A percentile compares a stretch with the other conserved stretches of the same genome.
phyloP scores from a whole-genome alignment of 75 land plant species.

The Pseudotsuga menziesii region DNA sequence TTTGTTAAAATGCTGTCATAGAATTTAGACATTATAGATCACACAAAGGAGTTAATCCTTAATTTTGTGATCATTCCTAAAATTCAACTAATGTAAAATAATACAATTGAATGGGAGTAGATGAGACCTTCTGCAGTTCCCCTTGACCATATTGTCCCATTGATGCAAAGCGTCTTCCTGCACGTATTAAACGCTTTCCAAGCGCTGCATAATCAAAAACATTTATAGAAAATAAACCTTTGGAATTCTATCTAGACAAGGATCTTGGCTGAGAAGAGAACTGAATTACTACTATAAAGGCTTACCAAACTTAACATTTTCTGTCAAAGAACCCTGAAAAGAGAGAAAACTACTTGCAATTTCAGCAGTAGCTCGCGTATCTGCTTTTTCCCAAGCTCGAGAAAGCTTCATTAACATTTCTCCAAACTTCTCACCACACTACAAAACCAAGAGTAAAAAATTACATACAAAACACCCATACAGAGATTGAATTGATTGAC shows the following conservation, averaged over 20 bases:
- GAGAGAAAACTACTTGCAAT: slow-evolving; percentile 41
- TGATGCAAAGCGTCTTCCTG: slow-evolving; percentile 69
- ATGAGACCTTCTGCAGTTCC: slow-evolving; percentile 64
- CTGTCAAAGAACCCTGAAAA: slow-evolving; percentile 36
- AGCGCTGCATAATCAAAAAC: slow-evolving; percentile 29
- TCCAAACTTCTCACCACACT: slow-evolving; percentile 88
- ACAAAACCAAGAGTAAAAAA: slow-evolving; percentile 11
- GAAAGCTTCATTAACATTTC: slow-evolving; percentile 60
- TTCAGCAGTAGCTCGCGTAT: slow-evolving; percentile 55
- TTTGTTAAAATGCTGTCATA: no score
- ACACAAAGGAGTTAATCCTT: no score
- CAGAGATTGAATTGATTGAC: background rate
- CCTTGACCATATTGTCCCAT: slow-evolving; percentile 88
- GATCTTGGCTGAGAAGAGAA: background rate
- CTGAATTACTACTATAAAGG: background rate
- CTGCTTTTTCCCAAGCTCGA: slow-evolving; percentile 74
- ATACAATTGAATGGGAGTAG: slow-evolving; percentile 5
- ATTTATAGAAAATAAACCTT: background rate
- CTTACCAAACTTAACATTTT: slow-evolving; percentile 44
- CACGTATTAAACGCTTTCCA: slow-evolving; percentile 64
- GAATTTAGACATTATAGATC: no score
- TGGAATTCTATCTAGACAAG: background rate
- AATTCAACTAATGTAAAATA: background rate
- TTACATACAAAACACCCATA: background rate
- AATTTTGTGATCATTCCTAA: no score